Evolutionary conservation across 73 alveolate genomes (phyloP).

Genomic region (Tetrahymena elliotti): DNA sequence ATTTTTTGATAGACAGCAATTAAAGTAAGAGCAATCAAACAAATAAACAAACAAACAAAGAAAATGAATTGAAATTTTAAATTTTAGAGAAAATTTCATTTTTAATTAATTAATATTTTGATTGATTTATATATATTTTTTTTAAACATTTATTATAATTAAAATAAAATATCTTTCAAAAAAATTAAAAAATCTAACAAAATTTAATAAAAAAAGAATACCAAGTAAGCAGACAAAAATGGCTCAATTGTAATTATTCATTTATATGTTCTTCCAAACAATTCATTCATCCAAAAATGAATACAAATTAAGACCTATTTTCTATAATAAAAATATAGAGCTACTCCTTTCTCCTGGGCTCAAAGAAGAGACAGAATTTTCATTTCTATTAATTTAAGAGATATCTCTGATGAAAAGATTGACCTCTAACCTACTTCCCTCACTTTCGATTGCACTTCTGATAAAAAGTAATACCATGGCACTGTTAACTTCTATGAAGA

Average conservation of each 20-base stretch:
- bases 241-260: background rate
- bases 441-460: slow-evolving; percentile 52
- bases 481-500: slow-evolving; percentile 50
- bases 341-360: slow-evolving; percentile 63
- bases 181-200: background rate
- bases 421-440: slow-evolving; percentile 56
- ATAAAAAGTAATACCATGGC: slow-evolving; percentile 44
- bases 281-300: background rate
- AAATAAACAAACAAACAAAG: background rate
- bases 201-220: background rate
- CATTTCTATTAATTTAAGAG: slow-evolving; percentile 80
- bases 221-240: background rate
- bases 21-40: background rate
- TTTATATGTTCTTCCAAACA: background rate
- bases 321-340: background rate
- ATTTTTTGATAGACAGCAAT: background rate
- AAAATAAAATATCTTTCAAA: background rate
- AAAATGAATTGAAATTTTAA: background rate
- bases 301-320: background rate
- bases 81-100: background rate
- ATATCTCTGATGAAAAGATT: slow-evolving; percentile 59
- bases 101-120: background rate
- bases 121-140: background rate
- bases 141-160: background rate
- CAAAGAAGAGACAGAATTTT: slow-evolving; percentile 77